Conservation (phyloP, 2,329 filamentous ascomycete genomes). For the Xylaria arbuscula region DNA sequence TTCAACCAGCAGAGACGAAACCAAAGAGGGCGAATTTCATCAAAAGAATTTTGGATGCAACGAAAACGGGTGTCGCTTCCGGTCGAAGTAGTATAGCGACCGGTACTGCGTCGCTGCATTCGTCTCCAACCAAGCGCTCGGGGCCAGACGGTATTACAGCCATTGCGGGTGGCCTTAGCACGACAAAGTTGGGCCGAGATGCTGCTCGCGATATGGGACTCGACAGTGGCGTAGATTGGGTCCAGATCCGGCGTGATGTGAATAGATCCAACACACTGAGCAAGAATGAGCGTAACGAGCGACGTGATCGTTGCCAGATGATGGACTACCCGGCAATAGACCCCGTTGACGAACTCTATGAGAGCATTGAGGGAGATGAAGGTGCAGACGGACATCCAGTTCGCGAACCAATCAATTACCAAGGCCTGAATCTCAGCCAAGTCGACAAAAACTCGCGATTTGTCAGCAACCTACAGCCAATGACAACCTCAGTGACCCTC, state of each 20-base stretch:
- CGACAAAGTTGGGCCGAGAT: constrained; percentile 57
- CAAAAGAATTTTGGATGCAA: constrained; percentile 93
- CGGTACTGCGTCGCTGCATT: constrained; percentile 58
- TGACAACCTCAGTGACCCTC: constrained; percentile 82
- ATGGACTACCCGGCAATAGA: constrained; percentile 89
- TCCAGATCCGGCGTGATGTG: constrained; percentile 95
- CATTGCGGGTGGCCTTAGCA: constrained; percentile 60
- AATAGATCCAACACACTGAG: constrained; percentile 95
- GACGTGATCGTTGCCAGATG: constrained; percentile 92
- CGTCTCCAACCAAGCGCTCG: constrained; percentile 58
- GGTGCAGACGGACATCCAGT: constrained; percentile 86
- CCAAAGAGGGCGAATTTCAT: constrained; percentile 89
- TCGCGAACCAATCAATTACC: constrained; percentile 83
- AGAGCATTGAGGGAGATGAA: constrained; percentile 89
- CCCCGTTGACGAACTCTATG: constrained; percentile 88
- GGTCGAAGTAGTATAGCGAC: constrained; percentile 85
- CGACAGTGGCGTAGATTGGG: constrained; percentile 79
- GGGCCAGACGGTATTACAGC: constrained; percentile 54
- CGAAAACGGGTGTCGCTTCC: constrained; percentile 92
- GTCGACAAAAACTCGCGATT: constrained; percentile 98
- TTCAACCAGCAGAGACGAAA: constrained; percentile 68
- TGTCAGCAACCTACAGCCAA: constrained; percentile 82
- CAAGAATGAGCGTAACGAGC: constrained; percentile 84
- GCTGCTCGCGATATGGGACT: constrained; percentile 77
- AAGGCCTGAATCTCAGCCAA: constrained; percentile 79